Base-by-base conservation (phyloP, 257 asterid genomes). In the Nicotiana benthamiana region DNA sequence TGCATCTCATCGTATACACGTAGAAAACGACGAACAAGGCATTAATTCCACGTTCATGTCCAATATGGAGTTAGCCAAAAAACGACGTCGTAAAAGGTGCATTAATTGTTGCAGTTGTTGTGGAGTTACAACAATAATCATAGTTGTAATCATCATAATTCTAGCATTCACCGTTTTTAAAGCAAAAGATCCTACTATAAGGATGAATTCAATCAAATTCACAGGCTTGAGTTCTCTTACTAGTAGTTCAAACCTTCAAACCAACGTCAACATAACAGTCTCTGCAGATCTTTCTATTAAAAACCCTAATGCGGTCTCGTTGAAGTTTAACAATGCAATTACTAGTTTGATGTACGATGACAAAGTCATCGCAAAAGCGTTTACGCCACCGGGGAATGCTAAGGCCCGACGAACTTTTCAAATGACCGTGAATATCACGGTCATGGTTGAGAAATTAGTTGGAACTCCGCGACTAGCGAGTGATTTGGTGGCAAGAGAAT, bases 251-350 rank as follows among this genome's bases (percentile, higher is more conserved):
- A 59, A 59, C 1, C 83, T 80, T 3, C 75, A 13, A 4, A 67
- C 77, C 9, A 88, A 86, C 46, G 3, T 88, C 4, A 88, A 86
- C 40, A 8, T 88, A 2, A 80, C 83, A 0, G 79, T 88, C 5
- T 34, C 59, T 0, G 88, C 89, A 0, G 82, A 83, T 34, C 83
- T 88, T 0, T 81, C 86, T 0, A 67, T 88, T 7, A 83, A 84
- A 79, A 88, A 86, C 17, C 86, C 84, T 46, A 86, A 88, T 11
- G 67, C 82, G 3, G 89, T 87, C 0, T 84, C 89, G 7, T 82
- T 84, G 57, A 81, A 77, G 40, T 88, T 80, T 27, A 52, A 22
- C 0, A 2, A 75, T 2, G 28, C 86, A 0, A 61, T 57, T 0
- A 83, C 89, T 1, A 66, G 15, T 20, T 9, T 87, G 1, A 80